Evolutionary conservation across 2,329 filamentous ascomycete genomes (phyloP).

Genomic region (Blastomyces silverae): DNA sequence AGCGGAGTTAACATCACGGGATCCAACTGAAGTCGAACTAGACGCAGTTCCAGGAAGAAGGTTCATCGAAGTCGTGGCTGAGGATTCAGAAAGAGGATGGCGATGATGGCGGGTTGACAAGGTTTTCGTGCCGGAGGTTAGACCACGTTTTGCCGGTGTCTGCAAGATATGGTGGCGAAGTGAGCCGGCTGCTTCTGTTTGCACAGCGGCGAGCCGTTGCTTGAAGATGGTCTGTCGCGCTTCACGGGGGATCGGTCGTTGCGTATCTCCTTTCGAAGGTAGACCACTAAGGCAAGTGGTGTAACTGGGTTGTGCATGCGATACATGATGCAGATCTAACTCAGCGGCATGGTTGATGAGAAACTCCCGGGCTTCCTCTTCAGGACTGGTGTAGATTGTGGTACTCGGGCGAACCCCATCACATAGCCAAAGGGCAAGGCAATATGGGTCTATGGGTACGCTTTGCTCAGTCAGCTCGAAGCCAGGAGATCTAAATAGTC

Average conservation of each 20-base stretch:
- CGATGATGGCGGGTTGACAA: not conserved
- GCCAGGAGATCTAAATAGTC: constrained; percentile 33
- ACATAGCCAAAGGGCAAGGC: constrained; percentile 24
- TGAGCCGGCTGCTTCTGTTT: not conserved
- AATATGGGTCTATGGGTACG: constrained; percentile 22
- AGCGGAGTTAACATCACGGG: not conserved
- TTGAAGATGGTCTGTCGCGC: not conserved
- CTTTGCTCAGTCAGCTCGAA: constrained; percentile 28
- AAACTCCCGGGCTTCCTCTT: constrained; percentile 18
- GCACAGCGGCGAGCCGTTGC: not conserved
- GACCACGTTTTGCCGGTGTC: not conserved
- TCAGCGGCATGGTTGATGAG: constrained; percentile 18
- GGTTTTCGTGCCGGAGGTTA: not conserved
- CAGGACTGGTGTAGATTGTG: constrained; percentile 12
- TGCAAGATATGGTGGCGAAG: not conserved
- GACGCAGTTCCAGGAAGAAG: not conserved
- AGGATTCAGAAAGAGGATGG: constrained; percentile 8
- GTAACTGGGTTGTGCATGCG: not conserved
- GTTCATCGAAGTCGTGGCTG: constrained; percentile 6
- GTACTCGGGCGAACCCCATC: constrained; percentile 16
- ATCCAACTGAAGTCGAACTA: not conserved
- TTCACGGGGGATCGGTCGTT: not conserved
- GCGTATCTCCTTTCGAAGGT: not conserved
- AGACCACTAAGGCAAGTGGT: not conserved
- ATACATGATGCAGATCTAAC: constrained; percentile 16